Base-by-base conservation (phyloP, 805 yeast species). In the Pichia phayaonensis region DNA sequence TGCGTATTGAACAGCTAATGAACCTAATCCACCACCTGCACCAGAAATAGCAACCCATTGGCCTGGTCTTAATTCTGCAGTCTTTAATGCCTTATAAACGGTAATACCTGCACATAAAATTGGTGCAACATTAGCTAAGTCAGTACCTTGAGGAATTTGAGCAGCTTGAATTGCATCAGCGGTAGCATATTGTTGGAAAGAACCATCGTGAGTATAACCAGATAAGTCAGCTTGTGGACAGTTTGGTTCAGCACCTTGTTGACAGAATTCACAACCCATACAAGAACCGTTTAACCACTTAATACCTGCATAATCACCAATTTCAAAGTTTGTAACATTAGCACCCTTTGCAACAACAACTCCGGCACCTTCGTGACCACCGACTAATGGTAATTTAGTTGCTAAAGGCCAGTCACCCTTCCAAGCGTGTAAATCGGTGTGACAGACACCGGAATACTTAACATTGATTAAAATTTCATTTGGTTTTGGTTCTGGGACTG, bases 361-460 rank as follows among this genome's bases (percentile, higher is more conserved):
- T 66, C 95, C 95, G 27, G 92, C 90, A 72, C 94, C 95, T 71
- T 86, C 95, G 71, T 86, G 95, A 60, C 95, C 95, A 56, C 94
- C 94, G 46, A 86, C 90, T 59, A 85, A 72, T 23, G 94, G 92
- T 54, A 83, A 73, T 65, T 83, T 83, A 57, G 84, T 79, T 56
- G 72, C 79, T 67, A 84, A 73, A 47, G 95, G 94, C 95, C 95
- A 88, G 72, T 89, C 96, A 63, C 95, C 95, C 67, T 85, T 80
- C 90, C 94, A 86, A 50, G 95, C 95, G 74, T 89, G 96, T 67
- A 89, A 78, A 66, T 88, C 96, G 38, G 96, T 87, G 76, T 90
- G 96, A 72, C 96, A 88, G 51, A 88, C 95, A 71, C 96, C 96
- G 26, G 95, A 81, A 76, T 83, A 88, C 72, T 81, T 81, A 69